A percentile compares a stretch with the other conserved stretches of the same genome.
Conservation (phyloP, 139 green algal genomes). For the Nannochloris sp. region DNA sequence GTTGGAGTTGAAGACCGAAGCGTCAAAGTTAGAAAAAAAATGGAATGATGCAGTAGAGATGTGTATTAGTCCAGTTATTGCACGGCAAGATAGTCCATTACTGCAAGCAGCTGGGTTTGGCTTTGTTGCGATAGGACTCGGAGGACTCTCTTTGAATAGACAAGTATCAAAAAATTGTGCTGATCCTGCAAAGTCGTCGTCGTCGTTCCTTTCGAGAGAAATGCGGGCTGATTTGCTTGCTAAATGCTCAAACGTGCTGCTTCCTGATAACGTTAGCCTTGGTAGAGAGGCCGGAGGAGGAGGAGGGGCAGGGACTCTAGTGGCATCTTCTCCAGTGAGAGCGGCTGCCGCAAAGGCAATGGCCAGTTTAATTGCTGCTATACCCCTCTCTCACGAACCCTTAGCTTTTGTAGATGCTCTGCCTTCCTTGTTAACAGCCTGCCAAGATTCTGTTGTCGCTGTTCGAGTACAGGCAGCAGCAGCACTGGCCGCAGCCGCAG, state of each 20-base stretch:
- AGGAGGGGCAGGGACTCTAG: background rate
- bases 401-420: background rate
- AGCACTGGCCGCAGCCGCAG: conserved; percentile 7
- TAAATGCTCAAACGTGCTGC: background rate
- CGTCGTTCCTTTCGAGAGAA: too few species aligned
- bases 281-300: background rate
- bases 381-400: background rate
- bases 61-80: too few species aligned
- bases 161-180: too few species aligned
- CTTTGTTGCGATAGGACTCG: too few species aligned
- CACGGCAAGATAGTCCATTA: too few species aligned
- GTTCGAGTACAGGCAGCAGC: background rate
- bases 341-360: conserved; percentile 37
- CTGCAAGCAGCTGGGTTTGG: too few species aligned
- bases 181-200: too few species aligned
- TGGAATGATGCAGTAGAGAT: too few species aligned
- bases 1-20: too few species aligned
- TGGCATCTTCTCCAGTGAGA: conserved; percentile 24
- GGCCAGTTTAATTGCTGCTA: conserved; percentile 7
- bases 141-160: too few species aligned
- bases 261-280: conserved; percentile 6
- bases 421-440: background rate
- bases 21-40: too few species aligned
- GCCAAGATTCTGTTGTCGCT: background rate
- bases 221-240: too few species aligned